phyloP scores from a whole-genome alignment of 306 rosid genomes.

The Begonia fuchsioides region DNA sequence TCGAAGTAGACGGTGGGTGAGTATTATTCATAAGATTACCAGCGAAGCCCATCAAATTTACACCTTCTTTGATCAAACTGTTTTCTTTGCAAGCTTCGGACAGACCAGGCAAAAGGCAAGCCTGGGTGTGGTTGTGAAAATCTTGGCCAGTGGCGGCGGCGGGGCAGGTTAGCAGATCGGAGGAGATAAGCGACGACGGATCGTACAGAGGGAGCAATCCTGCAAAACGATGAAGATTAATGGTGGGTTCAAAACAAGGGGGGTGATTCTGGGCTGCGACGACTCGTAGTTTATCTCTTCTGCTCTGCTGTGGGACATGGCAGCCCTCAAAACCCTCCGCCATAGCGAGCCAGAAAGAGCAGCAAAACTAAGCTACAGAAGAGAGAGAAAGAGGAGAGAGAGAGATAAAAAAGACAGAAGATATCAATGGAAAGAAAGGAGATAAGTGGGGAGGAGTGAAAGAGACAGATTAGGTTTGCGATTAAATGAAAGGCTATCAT shows the following conservation, averaged over 20 bases:
- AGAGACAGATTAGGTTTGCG: conserved; percentile 1
- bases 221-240: conserved; percentile 1
- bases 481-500: not conserved
- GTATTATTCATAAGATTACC: conserved; percentile 13
- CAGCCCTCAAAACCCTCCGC: conserved; percentile 59
- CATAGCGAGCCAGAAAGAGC: conserved; percentile 18
- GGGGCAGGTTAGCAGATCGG: conserved; percentile 18
- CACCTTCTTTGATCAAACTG: conserved; percentile 18
- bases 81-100: no score
- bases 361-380: not conserved
- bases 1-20: conserved; percentile 16
- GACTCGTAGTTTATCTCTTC: conserved; percentile 67
- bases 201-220: conserved; percentile 27
- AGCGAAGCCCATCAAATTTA: conserved; percentile 36
- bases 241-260: conserved; percentile 8
- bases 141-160: conserved; percentile 1
- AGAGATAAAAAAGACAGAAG: not conserved
- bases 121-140: conserved; percentile 1
- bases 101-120: conserved; percentile 2
- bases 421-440: no score
- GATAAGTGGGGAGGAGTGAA: not conserved
- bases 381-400: not conserved
- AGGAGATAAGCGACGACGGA: conserved; percentile 29
- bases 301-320: conserved; percentile 77
- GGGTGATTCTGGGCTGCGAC: conserved; percentile 14